phyloP scores from a whole-genome alignment of 805 yeast species.

The Torulaspora gathmanii region DNA sequence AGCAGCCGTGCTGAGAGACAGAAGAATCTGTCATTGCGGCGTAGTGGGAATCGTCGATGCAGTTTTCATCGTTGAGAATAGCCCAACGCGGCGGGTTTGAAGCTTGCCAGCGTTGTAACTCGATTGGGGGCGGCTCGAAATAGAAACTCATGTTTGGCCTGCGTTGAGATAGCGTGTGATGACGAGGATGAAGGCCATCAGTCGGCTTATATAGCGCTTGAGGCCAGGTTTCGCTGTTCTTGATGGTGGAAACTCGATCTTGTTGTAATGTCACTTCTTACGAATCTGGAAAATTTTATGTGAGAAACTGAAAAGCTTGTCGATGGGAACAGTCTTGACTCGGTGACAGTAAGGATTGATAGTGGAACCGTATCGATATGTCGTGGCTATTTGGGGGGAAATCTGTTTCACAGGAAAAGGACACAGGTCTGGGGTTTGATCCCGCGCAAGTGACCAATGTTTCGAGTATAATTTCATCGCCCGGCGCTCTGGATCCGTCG shows the following conservation, averaged over 20 bases:
- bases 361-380: conserved; percentile 11
- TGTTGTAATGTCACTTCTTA: background rate
- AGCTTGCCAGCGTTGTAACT: conserved; percentile 4
- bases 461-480: conserved; percentile 54
- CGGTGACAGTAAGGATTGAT: background rate
- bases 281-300: conserved; percentile 6
- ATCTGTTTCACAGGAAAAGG: conserved; percentile 12
- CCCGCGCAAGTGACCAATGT: conserved; percentile 61
- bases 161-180: background rate
- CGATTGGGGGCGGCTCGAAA: conserved; percentile 4
- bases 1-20: conserved; percentile 1
- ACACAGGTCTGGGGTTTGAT: conserved; percentile 49
- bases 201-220: background rate
- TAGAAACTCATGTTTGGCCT: conserved; percentile 1
- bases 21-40: background rate
- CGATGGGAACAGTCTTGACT: background rate
- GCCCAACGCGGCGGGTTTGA: conserved; percentile 4
- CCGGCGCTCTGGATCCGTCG: conserved; percentile 61
- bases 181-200: background rate
- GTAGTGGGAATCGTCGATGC: conserved; percentile 1
- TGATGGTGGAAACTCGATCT: too few relatives aligned
- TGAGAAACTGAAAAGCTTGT: conserved; percentile 2
- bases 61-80: conserved; percentile 10
- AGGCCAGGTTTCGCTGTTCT: background rate
- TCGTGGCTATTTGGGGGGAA: conserved; percentile 28